These are phyloP conservation scores for Phaeosphaeriaceae sp. DNA, from an alignment of 2,329 filamentous ascomycete genomes.

Conservation along the genomic window DNA sequence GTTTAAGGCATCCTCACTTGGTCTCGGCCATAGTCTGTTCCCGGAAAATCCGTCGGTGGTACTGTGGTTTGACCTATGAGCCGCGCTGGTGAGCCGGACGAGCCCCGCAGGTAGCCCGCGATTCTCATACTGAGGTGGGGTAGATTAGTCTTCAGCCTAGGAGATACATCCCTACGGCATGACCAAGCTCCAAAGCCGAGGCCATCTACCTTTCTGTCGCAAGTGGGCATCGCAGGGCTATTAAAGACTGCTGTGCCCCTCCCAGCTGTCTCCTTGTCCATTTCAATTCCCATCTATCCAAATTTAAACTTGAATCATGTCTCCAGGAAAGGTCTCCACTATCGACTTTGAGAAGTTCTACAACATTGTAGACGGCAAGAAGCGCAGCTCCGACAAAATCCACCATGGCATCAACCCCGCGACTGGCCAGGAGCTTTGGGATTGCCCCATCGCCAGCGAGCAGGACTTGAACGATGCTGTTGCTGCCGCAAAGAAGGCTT, in stretches of 20 bases:
- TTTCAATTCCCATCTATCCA: background rate
- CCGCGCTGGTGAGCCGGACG: background rate
- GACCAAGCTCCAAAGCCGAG: slow-evolving; percentile 8
- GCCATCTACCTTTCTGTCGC: slow-evolving; percentile 2
- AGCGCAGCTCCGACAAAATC: slow-evolving; percentile 50
- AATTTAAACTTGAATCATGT: slow-evolving; percentile 45
- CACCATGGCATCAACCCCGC: slow-evolving; percentile 61
- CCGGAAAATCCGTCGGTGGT: background rate
- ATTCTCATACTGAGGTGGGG: slow-evolving; percentile 21
- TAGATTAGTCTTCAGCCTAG: slow-evolving; percentile 19
- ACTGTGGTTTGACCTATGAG: no score
- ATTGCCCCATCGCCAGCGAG: slow-evolving; percentile 58
- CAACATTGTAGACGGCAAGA: slow-evolving; percentile 61
- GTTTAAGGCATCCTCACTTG: background rate
- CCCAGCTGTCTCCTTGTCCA: background rate
- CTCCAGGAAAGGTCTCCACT: slow-evolving; percentile 52
- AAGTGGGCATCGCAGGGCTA: background rate
- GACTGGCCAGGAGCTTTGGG: slow-evolving; percentile 57
- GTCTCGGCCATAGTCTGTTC: background rate
- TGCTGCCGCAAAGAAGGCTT: slow-evolving; percentile 55
- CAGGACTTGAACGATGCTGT: slow-evolving; percentile 61
- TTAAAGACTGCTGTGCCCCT: background rate
- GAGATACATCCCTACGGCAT: background rate
- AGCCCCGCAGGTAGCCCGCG: no score
- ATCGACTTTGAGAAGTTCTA: slow-evolving; percentile 55